These are phyloP conservation scores for Afroboletus lepidellus DNA, from an alignment of 1,284 basidiomycete genomes.

Conservation along the genomic window DNA sequence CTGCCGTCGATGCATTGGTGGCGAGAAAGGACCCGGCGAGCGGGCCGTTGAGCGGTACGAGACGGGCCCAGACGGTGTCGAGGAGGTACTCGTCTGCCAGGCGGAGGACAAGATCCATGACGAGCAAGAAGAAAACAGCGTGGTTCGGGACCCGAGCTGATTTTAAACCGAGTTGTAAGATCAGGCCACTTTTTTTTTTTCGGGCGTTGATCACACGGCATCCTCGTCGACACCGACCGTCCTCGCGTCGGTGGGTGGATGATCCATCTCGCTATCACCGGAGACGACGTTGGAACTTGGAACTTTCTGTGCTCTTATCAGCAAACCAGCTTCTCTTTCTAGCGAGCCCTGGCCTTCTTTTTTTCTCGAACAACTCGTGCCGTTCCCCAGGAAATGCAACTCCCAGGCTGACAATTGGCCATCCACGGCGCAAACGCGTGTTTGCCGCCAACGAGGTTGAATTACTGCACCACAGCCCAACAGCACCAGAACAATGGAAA, in stretches of 20 bases:
- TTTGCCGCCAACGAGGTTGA: constrained; percentile 18
- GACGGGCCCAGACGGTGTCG: constrained; percentile 74
- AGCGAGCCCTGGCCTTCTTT: background rate
- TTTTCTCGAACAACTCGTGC: constrained; percentile 8
- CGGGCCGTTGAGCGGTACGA: constrained; percentile 57
- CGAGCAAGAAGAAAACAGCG: background rate
- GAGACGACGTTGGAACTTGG: constrained; percentile 13
- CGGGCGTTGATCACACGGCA: constrained; percentile 13
- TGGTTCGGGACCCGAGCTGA: background rate
- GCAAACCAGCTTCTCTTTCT: background rate
- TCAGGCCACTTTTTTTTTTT: constrained; percentile 33
- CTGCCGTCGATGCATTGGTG: constrained; percentile 29
- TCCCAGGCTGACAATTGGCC: constrained; percentile 1
- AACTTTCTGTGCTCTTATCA: constrained; percentile 26
- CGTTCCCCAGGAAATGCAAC: background rate
- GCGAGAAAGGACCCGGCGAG: constrained; percentile 32
- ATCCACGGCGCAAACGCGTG: constrained; percentile 26
- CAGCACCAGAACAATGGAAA: constrained; percentile 18
- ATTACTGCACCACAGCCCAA: constrained; percentile 23
- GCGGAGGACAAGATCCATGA: constrained; percentile 82
- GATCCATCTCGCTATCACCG: constrained; percentile 13
- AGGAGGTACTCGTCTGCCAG: constrained; percentile 74
- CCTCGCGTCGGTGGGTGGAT: background rate
- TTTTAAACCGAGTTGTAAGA: constrained; percentile 23
- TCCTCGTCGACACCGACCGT: background rate